A percentile compares a stretch with the other conserved stretches of the same genome.
Conservation (phyloP, 441 rosid species). For the Viola pubescens region DNA sequence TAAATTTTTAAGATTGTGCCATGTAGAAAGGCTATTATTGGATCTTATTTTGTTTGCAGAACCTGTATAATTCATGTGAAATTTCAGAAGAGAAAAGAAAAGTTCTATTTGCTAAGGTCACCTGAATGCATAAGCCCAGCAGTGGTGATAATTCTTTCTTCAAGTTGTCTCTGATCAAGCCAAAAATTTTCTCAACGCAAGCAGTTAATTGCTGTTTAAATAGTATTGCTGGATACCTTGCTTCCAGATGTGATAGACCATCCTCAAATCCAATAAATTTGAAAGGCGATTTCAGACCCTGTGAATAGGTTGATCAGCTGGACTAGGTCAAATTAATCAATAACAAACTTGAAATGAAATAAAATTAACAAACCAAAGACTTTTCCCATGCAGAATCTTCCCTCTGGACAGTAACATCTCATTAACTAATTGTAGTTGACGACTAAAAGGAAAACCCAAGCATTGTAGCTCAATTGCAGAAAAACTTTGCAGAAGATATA, state of each 20-base stretch:
- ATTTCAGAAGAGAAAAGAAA: too few relatives aligned
- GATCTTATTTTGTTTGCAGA: too few relatives aligned
- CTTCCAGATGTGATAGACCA: conserved; percentile 72
- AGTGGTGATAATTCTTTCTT: conserved; percentile 92
- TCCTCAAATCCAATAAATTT: conserved; percentile 67
- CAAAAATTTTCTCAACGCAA: conserved; percentile 98
- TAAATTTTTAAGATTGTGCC: too few relatives aligned
- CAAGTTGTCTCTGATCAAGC: conserved; percentile 90
- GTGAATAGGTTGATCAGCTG: conserved; percentile 13
- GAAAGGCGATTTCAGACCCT: conserved; percentile 86
- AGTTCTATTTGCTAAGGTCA: conserved; percentile 13
- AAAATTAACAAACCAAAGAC: neutral
- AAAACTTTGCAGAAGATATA: too few relatives aligned
- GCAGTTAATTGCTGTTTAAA: conserved; percentile 97
- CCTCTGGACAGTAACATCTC: too few relatives aligned
- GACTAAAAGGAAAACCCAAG: too few relatives aligned
- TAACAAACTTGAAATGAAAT: neutral
- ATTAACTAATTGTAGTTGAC: too few relatives aligned
- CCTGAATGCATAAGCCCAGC: conserved; percentile 87
- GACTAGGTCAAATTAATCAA: neutral
- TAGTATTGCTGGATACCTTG: conserved; percentile 90
- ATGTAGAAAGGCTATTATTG: too few relatives aligned
- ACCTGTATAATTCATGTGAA: too few relatives aligned
- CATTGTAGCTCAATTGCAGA: too few relatives aligned
- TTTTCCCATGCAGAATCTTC: too few relatives aligned